phyloP scores from a whole-genome alignment of 1,139 yeast species.

The Lodderomyces oxycetoniae region DNA sequence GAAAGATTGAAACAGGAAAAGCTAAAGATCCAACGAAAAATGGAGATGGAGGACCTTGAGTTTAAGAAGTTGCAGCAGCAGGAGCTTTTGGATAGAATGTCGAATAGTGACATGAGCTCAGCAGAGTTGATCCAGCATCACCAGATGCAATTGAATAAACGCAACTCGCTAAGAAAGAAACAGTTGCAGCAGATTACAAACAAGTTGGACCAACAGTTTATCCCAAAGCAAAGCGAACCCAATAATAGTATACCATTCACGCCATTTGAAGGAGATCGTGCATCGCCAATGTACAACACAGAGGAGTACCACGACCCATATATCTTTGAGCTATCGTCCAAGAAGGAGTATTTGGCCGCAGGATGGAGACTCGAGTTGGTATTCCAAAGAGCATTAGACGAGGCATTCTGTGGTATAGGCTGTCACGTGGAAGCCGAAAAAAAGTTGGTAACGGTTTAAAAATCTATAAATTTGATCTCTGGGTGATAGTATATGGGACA shows the following conservation, averaged over 20 bases:
- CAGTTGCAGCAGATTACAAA: conserved; percentile 62
- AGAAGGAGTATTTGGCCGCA: conserved; percentile 72
- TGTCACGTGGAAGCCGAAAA: conserved; percentile 74
- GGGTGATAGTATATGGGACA: conserved; percentile 68
- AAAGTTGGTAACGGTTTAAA: conserved; percentile 15
- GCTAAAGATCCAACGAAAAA: conserved; percentile 59
- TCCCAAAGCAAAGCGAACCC: conserved; percentile 17
- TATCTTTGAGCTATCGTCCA: conserved; percentile 51
- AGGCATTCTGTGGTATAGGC: conserved; percentile 86
- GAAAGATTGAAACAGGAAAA: conserved; percentile 57
- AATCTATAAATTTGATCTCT: conserved; percentile 45
- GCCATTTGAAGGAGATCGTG: conserved; percentile 87
- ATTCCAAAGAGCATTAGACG: conserved; percentile 73
- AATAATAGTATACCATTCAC: conserved; percentile 64
- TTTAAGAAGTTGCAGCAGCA: conserved; percentile 55
- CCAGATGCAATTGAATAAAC: conserved; percentile 45
- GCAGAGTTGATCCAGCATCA: conserved; percentile 48
- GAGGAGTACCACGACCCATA: conserved; percentile 47
- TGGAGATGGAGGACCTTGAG: conserved; percentile 62
- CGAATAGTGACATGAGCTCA: conserved; percentile 48
- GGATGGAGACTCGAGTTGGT: conserved; percentile 75
- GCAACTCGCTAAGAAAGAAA: conserved; percentile 61
- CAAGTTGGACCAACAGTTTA: conserved; percentile 33
- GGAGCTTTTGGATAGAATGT: conserved; percentile 67
- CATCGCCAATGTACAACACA: conserved; percentile 18